Evolutionary conservation across 2,329 filamentous ascomycete species (phyloP).

Genomic region (Dryadomyces quercivorus): DNA sequence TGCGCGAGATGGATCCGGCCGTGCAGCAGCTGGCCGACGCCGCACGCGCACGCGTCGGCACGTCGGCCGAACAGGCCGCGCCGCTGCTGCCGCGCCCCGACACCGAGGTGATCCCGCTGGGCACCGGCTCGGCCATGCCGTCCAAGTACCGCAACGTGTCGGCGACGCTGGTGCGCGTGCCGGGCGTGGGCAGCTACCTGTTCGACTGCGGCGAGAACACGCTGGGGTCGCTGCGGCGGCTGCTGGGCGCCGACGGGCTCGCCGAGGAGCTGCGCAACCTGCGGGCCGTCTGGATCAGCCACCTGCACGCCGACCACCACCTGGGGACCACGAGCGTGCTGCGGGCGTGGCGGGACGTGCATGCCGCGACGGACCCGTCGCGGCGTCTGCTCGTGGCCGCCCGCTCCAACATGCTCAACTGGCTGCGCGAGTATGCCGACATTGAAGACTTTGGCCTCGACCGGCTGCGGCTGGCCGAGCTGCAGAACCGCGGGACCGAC

Average conservation of each 20-base stretch:
- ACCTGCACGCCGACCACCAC: constrained; percentile 93
- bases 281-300: constrained; percentile 81
- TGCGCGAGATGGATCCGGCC: constrained; percentile 23
- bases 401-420: constrained; percentile 57
- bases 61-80: constrained; percentile 38
- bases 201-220: constrained; percentile 91
- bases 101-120: constrained; percentile 73
- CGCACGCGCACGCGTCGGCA: constrained; percentile 28
- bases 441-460: constrained; percentile 66
- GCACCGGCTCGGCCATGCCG: constrained; percentile 81
- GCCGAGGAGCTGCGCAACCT: constrained; percentile 64
- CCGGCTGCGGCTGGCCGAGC: constrained; percentile 26
- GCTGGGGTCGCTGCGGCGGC: constrained; percentile 69
- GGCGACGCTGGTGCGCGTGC: constrained; percentile 71
- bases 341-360: constrained; percentile 61
- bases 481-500: neutral
- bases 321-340: constrained; percentile 75
- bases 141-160: constrained; percentile 96
- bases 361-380: constrained; percentile 18
- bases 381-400: constrained; percentile 53
- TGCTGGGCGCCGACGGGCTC: constrained; percentile 54
- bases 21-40: constrained; percentile 40
- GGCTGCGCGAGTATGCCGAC: constrained; percentile 66
- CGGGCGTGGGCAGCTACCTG: constrained; percentile 75
- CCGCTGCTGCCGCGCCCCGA: constrained; percentile 27